Base-by-base conservation (phyloP, 1,139 yeast species). In the Yamadazyma dushanensis region DNA sequence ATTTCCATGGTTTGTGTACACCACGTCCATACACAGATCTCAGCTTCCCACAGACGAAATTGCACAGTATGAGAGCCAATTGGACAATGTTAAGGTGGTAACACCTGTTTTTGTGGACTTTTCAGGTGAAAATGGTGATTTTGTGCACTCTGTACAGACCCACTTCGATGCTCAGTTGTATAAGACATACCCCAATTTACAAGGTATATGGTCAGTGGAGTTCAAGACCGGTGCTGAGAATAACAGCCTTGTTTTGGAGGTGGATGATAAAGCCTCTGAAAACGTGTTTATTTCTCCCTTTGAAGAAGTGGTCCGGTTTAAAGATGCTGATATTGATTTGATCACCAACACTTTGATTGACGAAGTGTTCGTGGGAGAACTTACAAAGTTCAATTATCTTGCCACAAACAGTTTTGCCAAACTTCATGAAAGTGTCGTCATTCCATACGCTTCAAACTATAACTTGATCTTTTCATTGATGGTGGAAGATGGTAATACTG, bases 21-120 rank as follows among this genome's bases (percentile, higher is more conserved):
- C 95, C 24, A 86, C 96, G 4, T 70, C 80, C 15, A 78, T 87
- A 8, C 78, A 84, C 50, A 70, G 96, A 42, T 94, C 95, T 0
- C 78, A 78, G 18, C 65, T 89, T 34, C 95, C 95, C 4, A 59
- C 69, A 8, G 68, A 66, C 6, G 70, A 73, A 39, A 77, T 87
- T 40, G 59, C 68, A 36, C 47, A 56, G 6, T 60, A 73, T 37
- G 66, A 70, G 26, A 45, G 50, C n/a, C 47, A 61, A 32, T 58
- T 73, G 24, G 45, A 57, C 22, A 35, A 57, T 8, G 59, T 81
- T 7, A 48, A 57, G 24, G 63, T 78, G 40, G 58, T 58, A 11
- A 66, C 83, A n/a, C 89, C 87, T 0, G 76, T 86, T 1, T 76
- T 72, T 46, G 44, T 83, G 4, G 79, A 78, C 40, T 46, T 76